phyloP scores from a whole-genome alignment of 2,329 filamentous ascomycete species.

The Phialophora chinensis region DNA sequence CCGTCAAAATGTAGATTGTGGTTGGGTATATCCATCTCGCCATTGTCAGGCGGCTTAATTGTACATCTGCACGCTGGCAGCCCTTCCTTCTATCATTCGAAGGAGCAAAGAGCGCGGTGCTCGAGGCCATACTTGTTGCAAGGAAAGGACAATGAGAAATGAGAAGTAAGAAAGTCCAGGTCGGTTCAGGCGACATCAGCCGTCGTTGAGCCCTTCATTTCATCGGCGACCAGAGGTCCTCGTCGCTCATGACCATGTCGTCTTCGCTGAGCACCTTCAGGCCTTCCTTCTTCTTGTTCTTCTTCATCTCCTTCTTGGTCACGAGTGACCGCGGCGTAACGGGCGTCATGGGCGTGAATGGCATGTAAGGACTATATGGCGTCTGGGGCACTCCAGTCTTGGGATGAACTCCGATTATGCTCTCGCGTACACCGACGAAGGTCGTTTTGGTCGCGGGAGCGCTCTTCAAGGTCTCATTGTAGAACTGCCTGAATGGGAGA shows the following conservation, averaged over 20 bases:
- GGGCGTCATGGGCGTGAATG: conserved; percentile 57
- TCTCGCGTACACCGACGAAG: conserved; percentile 52
- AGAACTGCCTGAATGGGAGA: conserved; percentile 54
- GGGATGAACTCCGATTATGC: conserved; percentile 46
- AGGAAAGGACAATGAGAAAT: neutral
- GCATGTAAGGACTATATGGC: conserved; percentile 59
- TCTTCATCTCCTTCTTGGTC: conserved; percentile 52
- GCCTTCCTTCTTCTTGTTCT: conserved; percentile 51
- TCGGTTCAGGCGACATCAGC: neutral
- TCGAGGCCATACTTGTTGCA: neutral
- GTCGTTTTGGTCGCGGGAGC: conserved; percentile 58
- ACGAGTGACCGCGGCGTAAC: conserved; percentile 51
- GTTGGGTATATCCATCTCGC: conserved; percentile 4
- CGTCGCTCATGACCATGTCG: conserved; percentile 53
- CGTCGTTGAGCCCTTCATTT: neutral
- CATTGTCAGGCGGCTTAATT: conserved; percentile 6
- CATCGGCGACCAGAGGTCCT: conserved; percentile 52
- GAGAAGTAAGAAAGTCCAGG: neutral
- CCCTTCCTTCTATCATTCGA: neutral
- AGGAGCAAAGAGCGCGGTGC: conserved; percentile 54
- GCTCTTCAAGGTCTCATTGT: conserved; percentile 46
- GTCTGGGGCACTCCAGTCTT: conserved; percentile 54
- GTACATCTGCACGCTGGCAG: conserved; percentile 4
- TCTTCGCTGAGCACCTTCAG: conserved; percentile 54
- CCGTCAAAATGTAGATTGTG: neutral